Percentiles rank a stretch among this genome's conserved stretches.
phyloP scores from a whole-genome alignment of 176 grass and related monocot genomes.

The Stipa capillata region DNA sequence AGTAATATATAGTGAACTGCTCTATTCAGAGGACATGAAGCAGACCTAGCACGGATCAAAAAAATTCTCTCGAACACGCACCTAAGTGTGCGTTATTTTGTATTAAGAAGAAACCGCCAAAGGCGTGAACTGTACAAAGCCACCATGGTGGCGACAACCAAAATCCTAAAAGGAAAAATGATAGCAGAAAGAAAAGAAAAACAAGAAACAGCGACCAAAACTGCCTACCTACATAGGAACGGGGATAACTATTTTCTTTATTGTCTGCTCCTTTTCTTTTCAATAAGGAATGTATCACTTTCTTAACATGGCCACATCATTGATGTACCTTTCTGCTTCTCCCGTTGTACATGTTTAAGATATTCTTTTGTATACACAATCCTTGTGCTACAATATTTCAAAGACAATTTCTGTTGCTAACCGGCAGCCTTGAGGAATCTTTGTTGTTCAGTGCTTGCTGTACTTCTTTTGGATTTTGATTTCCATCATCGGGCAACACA shows the following conservation, averaged over 20 bases:
- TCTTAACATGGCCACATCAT: conserved; percentile 4
- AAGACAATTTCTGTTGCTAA: conserved; percentile 5
- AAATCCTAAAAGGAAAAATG: too few relatives aligned
- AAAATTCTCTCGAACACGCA: too few relatives aligned
- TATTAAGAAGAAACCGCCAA: too few relatives aligned
- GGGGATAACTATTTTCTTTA: neutral
- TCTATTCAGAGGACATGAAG: conserved; percentile 15
- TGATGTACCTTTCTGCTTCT: neutral
- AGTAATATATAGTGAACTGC: neutral
- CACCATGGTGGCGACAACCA: too few relatives aligned
- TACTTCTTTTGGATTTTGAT: neutral
- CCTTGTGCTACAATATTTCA: neutral
- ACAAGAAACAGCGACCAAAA: too few relatives aligned
- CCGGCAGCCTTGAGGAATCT: conserved; percentile 8
- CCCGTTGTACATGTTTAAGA: neutral
- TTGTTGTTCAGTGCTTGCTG: neutral
- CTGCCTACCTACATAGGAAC: too few relatives aligned
- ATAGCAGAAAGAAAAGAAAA: too few relatives aligned
- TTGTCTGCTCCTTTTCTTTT: neutral
- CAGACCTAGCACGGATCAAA: neutral
- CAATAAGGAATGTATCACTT: neutral
- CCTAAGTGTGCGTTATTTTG: too few relatives aligned
- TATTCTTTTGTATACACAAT: conserved; percentile 8
- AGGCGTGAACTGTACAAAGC: too few relatives aligned
- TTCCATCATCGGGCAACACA: neutral